Conservation (phyloP, 768 basidiomycete genomes). For the Kwoniella shandongensis region DNA sequence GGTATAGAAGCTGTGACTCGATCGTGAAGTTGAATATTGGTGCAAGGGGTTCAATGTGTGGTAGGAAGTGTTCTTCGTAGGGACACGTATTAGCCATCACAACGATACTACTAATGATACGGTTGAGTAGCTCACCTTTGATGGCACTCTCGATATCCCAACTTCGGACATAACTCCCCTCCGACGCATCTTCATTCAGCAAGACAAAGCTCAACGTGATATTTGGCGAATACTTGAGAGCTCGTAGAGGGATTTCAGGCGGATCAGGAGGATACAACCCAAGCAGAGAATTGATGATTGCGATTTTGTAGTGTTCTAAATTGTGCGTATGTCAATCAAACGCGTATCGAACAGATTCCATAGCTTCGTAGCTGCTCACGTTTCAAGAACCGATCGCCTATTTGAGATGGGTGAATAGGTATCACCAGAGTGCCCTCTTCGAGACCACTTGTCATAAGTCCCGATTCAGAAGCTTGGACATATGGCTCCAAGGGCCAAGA, state of each 20-base stretch:
- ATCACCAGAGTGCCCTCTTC: conserved; percentile 36
- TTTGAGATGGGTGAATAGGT: conserved; percentile 38
- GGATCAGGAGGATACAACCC: conserved; percentile 34
- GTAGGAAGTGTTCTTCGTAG: conserved; percentile 65
- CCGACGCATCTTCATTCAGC: conserved; percentile 81
- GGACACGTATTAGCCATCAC: background rate
- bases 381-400: conserved; percentile 28
- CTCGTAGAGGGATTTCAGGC: conserved; percentile 54
- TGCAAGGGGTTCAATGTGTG: conserved; percentile 63
- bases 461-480: conserved; percentile 31
- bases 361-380: too few relatives aligned
- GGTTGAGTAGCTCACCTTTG: conserved; percentile 56
- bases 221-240: conserved; percentile 73
- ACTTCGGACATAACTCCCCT: conserved; percentile 61
- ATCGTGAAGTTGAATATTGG: conserved; percentile 84
- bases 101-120: background rate
- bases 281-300: conserved; percentile 35
- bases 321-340: conserved; percentile 20
- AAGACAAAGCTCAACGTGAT: conserved; percentile 90
- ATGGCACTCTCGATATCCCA: conserved; percentile 76
- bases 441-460: conserved; percentile 30
- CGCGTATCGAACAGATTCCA: too few relatives aligned
- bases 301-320: conserved; percentile 58
- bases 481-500: conserved; percentile 42
- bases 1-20: conserved; percentile 90